Base-by-base conservation (phyloP, 2,329 filamentous ascomycete genomes). In the Emmonsia crescens region DNA sequence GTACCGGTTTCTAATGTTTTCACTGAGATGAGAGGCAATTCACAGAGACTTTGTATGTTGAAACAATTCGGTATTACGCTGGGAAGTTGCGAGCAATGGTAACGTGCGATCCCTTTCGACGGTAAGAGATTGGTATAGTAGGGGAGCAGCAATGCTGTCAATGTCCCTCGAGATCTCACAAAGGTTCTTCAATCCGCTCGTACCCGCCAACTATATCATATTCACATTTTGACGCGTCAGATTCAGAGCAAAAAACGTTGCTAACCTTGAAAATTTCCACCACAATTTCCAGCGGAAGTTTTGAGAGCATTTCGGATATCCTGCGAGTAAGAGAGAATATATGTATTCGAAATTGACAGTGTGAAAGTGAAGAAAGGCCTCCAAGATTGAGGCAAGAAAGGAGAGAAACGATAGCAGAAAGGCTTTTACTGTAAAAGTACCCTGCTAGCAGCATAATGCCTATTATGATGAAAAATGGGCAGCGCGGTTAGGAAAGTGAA, bases 121-220 rank as follows among this genome's bases (percentile, higher is more conserved):
- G 21, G 24, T 56, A 14, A 60, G 49, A 40, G 48, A 56, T 56
- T 44, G 21, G 40, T 60, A 60, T 12, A 56, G 29, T 6, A 55
- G 21, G n/a, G 49, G 59, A 60, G 31, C 27, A 24, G 59, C 49
- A 54, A 44, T 24, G 46, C 19, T 54, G 49, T 60, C 44, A 14
- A 56, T 24, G 44, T 9, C 27, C 24, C 19, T 60, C 31, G n/a
- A 60, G 42, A 55, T 36, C 27, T 57, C 46, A 31, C 59, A 60
- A 14, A 60, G 24, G 19, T 46, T 60, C 14, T 60, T 60, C 6
- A 56, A 44, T 19, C 24, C 48, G 52, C n/a, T 24, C 29, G 27
- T 60, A 2, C 52, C 38, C 12, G 51, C 24, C 31, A 56, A 8
- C 59, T 60, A 16, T 19, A 12, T 38, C 42, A 27, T 33, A 24